Conservation (phyloP, 1,139 yeast species). For the Meyerozyma smithsonii region DNA sequence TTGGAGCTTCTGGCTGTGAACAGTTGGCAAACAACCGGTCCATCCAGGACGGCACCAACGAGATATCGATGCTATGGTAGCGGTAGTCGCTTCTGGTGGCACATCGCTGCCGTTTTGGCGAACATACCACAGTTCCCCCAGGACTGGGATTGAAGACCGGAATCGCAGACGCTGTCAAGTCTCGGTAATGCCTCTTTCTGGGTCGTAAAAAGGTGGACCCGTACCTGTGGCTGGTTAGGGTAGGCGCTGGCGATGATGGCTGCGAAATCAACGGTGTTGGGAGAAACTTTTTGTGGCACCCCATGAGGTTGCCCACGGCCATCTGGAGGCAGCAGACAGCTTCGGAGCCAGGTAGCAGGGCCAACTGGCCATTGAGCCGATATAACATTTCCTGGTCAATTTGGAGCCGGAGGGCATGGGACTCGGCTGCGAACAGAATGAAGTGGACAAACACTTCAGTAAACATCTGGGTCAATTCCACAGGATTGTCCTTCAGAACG, state of each 20-base stretch:
- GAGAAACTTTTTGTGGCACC: neutral
- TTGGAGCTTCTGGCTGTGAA: neutral
- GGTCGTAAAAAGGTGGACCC: neutral
- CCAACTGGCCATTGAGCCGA: neutral
- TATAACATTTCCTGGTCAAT: neutral
- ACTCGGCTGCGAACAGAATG: neutral
- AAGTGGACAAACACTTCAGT: neutral
- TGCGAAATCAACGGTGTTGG: neutral
- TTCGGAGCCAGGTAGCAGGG: neutral
- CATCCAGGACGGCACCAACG: neutral
- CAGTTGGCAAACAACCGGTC: neutral
- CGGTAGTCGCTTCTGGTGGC: neutral
- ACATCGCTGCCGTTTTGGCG: neutral
- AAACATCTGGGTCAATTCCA: neutral
- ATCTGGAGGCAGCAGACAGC: neutral
- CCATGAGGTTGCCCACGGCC: neutral
- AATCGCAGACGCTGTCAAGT: neutral
- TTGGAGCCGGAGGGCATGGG: too few relatives aligned
- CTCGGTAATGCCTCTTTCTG: neutral
- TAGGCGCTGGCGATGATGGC: neutral
- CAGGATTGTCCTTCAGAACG: neutral
- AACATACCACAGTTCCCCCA: neutral
- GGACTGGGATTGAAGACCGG: neutral
- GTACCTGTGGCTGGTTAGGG: neutral
- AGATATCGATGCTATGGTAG: neutral